Evolutionary conservation across 768 basidiomycete species (phyloP), one percentile per base, ranked within the genome.

Genomic region (Lactarius vividus): DNA sequence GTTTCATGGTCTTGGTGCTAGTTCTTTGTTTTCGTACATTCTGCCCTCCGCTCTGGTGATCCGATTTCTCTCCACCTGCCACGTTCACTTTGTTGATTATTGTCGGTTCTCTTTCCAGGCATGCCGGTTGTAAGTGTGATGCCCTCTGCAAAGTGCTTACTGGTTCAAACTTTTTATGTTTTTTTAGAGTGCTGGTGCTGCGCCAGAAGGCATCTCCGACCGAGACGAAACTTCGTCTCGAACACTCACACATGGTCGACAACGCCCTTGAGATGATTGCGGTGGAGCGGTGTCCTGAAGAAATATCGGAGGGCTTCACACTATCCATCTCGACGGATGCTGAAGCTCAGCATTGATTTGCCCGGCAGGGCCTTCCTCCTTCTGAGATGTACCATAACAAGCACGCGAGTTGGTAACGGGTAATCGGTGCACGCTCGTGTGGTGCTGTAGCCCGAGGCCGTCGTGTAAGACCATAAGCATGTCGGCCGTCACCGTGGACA

Each of bases 101-200:
- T 56, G 33, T 28, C 7, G 23, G 26, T n/a, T 8, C 31, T 29
- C 52, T 23, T 37, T 61, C 29, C 33, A 69, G 69, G 44, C 61
- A 28, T 68, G 67, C 52, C 61, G 64, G 15, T 31, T 65, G 68
- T 70, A 40, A 44, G 67, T 46, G 18, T 35, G 2, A 11, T 1
- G 46, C 66, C 49, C 26, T 23, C 3, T 56, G 28, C 23, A 15
- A 15, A 29, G 20, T 15, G 15, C 42, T 23, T 46, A 8, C 52
- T n/a, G 23, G 31, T 57, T 56, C n/a, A 54, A 18, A 35, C 53
- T 3, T 40, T 33, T 7, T 57, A 8, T 57, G 35, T 28, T 26
- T 57, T 57, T 26, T 42, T 57, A 70, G 69, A 18, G 63, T 70
- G 42, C 58, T 70, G 26, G n/a, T 61, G 58, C 68, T 70, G 37